Conservation (phyloP, 2,329 filamentous ascomycete species). For the Septoria petroselini region DNA sequence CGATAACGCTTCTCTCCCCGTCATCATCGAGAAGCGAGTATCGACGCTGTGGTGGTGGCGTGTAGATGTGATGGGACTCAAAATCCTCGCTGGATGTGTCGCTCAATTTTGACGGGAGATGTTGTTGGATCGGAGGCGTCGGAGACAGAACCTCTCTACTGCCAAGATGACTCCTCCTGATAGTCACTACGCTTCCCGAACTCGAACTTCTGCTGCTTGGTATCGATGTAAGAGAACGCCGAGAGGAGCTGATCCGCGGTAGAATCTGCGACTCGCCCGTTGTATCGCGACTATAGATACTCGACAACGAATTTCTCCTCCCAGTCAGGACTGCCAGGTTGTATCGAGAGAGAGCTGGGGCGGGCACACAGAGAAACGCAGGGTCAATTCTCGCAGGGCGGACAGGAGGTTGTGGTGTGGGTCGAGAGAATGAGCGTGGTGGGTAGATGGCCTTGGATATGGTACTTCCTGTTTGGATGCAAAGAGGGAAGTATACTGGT, state of each 20-base stretch:
- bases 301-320: conserved; percentile 29
- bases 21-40: background rate
- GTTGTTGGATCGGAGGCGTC: background rate
- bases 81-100: background rate
- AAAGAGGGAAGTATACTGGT: conserved; percentile 29
- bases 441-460: conserved; percentile 19
- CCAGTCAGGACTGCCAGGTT: conserved; percentile 16
- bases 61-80: background rate
- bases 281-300: conserved; percentile 34
- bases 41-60: background rate
- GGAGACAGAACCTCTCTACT: background rate
- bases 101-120: background rate
- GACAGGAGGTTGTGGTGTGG: background rate
- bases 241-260: background rate
- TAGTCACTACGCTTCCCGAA: conserved; percentile 20
- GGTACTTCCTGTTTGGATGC: conserved; percentile 16
- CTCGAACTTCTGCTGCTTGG: conserved; percentile 19
- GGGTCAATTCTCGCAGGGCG: conserved; percentile 12
- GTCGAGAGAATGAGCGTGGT: conserved; percentile 16
- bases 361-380: conserved; percentile 20
- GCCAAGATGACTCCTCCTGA: conserved; percentile 22
- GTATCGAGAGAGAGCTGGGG: conserved; percentile 13
- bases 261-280: conserved; percentile 24
- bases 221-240: background rate
- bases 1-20: background rate